These are phyloP conservation scores for Leccinum olivaceopallidum DNA, from an alignment of 768 basidiomycete species.

Conservation along the genomic window DNA sequence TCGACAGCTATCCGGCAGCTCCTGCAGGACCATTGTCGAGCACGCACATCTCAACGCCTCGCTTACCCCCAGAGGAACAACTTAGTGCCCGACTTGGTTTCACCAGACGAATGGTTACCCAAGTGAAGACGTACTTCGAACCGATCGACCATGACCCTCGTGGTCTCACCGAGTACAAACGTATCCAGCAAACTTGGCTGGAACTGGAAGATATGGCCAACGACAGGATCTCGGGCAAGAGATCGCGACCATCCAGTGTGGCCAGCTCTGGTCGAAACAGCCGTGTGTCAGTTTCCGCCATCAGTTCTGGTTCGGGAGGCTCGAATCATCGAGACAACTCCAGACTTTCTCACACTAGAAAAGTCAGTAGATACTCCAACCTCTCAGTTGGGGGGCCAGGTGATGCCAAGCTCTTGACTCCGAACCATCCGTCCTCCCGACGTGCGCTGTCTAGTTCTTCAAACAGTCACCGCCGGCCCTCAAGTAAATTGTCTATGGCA, in stretches of 20 bases:
- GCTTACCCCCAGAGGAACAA: slow-evolving; percentile 64
- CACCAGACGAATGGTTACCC: slow-evolving; percentile 52
- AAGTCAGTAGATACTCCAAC: slow-evolving; percentile 30
- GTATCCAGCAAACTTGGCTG: slow-evolving; percentile 77
- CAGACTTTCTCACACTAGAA: slow-evolving; percentile 22
- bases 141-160: slow-evolving; percentile 58
- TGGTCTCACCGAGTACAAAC: slow-evolving; percentile 55
- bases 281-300: slow-evolving; percentile 50
- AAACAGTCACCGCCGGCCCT: slow-evolving; percentile 47
- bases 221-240: slow-evolving; percentile 60
- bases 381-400: slow-evolving; percentile 34
- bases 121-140: slow-evolving; percentile 43
- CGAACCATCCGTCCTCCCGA: slow-evolving; percentile 47
- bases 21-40: slow-evolving; percentile 55
- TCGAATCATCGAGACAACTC: slow-evolving; percentile 16
- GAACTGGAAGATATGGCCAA: slow-evolving; percentile 82
- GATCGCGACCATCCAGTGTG: slow-evolving; percentile 65
- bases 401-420: slow-evolving; percentile 44
- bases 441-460: slow-evolving; percentile 52
- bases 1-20: slow-evolving; percentile 77
- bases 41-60: slow-evolving; percentile 41
- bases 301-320: slow-evolving; percentile 24
- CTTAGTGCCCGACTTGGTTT: slow-evolving; percentile 62
- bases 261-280: slow-evolving; percentile 66
- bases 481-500: slow-evolving; percentile 54